Percentiles rank a stretch among this genome's conserved stretches.
These are phyloP conservation scores for Ehretia macrophylla DNA, from an alignment of 257 asterid genomes.

Conservation along the genomic window DNA sequence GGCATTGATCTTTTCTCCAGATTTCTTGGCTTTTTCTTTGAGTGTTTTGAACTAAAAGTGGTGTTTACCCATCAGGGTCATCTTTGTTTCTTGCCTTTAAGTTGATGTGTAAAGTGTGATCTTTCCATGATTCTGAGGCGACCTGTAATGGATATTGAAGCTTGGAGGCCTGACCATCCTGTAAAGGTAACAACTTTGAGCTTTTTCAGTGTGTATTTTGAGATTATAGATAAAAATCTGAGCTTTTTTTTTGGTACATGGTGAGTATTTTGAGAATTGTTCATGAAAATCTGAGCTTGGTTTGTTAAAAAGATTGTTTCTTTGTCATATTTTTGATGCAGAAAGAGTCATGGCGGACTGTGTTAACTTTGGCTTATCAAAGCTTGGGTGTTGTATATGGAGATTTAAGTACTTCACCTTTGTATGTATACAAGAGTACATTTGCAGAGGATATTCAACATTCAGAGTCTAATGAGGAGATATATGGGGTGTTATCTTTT, in stretches of 20 bases:
- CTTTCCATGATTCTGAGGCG: conserved; percentile 38
- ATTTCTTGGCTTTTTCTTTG: conserved; percentile 19
- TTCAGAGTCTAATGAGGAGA: conserved; percentile 86
- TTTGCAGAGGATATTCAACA: conserved; percentile 94
- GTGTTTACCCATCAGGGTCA: conserved; percentile 20
- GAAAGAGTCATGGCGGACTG: conserved; percentile 87
- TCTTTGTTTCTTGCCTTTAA: conserved; percentile 5
- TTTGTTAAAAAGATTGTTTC: conserved; percentile 1
- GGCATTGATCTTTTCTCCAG: conserved; percentile 1
- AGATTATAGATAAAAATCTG: neutral
- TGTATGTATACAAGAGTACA: conserved; percentile 93
- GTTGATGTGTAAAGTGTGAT: conserved; percentile 28
- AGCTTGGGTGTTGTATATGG: conserved; percentile 97
- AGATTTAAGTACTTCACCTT: conserved; percentile 91
- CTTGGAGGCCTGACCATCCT: conserved; percentile 43
- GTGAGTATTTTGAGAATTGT: neutral
- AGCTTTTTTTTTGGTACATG: neutral
- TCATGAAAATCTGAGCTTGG: neutral
- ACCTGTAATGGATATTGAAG: conserved; percentile 78
- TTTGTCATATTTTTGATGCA: conserved; percentile 22
- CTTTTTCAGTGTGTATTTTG: neutral
- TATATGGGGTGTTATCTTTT: conserved; percentile 79
- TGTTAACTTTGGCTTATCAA: conserved; percentile 82
- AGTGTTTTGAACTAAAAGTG: conserved; percentile 1
- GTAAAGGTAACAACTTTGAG: conserved; percentile 56